Evolutionary conservation across 441 rosid species (phyloP).

Genomic region (Populus hybrid): DNA sequence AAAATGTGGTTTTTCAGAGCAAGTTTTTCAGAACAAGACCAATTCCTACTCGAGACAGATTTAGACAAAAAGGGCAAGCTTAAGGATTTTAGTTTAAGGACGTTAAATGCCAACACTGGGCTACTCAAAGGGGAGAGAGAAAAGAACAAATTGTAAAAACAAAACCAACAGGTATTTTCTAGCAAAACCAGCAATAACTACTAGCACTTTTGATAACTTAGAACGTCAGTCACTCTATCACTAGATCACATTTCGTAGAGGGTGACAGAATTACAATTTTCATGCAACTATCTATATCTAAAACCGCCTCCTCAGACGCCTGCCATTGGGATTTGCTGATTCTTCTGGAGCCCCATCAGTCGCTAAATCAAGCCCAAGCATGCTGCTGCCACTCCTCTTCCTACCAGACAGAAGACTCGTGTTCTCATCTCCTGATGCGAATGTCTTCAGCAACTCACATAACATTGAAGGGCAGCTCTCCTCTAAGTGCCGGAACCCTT

Average conservation of each 20-base stretch:
- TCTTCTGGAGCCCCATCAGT: conserved; percentile 45
- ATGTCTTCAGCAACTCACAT: conserved; percentile 71
- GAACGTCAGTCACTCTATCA: neutral
- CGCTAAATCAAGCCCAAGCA: conserved; percentile 54
- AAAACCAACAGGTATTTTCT: neutral
- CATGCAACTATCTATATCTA: conserved; percentile 21
- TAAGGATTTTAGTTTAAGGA: too few relatives aligned
- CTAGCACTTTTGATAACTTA: neutral
- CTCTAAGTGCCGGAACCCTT: conserved; percentile 84
- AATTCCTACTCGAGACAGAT: too few relatives aligned
- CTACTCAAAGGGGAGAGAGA: neutral
- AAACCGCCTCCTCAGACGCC: conserved; percentile 64
- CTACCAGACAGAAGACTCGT: conserved; percentile 44
- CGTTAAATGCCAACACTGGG: too few relatives aligned
- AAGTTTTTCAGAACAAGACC: too few relatives aligned
- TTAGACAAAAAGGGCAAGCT: too few relatives aligned
- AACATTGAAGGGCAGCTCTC: conserved; percentile 81
- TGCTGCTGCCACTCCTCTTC: conserved; percentile 80
- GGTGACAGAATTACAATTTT: neutral
- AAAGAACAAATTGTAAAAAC: neutral
- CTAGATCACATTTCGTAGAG: neutral
- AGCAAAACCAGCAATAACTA: neutral
- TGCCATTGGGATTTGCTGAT: conserved; percentile 51
- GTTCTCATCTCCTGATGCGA: conserved; percentile 70
- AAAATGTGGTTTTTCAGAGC: too few relatives aligned